Evolutionary conservation across 2,329 filamentous ascomycete species (phyloP), one percentile per base, ranked within the genome.

Genomic region (Ophiostoma angusticollis): DNA sequence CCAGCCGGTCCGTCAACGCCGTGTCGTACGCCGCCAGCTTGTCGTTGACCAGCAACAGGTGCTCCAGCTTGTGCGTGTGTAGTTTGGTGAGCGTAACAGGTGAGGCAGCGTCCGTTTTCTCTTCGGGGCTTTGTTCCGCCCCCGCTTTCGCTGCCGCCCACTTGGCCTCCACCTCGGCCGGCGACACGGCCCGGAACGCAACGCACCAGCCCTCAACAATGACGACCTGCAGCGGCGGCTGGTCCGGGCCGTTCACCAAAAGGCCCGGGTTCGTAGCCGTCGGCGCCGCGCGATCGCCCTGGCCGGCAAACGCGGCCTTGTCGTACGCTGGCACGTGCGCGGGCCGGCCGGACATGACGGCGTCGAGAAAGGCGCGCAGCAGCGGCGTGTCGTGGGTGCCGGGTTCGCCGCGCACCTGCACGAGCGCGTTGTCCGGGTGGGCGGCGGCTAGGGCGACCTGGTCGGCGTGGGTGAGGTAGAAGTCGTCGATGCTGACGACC

Each of bases 171-270:
- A 73, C 55, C 5, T 60, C 64, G n/a, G 61, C 54, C 0, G 67
- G 57, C 22, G 61, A 50, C 11, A 87, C 58, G 0, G 80, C 58
- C 6, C 78, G 74, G 60, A 94, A 94, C 3, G 85, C 87, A 11
- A 93, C 76, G 56, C 81, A 91, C 87, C 86, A 94, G 14, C 87
- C 86, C 58, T 95, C 86, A 46, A 94, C 78, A 37, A 94, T 73
- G 17, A 94, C 69, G 6, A 89, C 74, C 18, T 71, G 58, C 18
- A 72, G 59, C n/a, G 58, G 63, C 3, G 53, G 56, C 38, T 71
- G 64, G 8, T 67, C 68, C 0, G 58, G 59, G 32, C 55, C 59
- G 47, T 75, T 74, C 43, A 80, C 67, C 12, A 53, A 52, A 3
- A 34, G 40, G 19, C 67, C 60, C 83, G 85, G 93, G 33, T 67